Conservation (phyloP, 1,284 basidiomycete species). For the Ceratobasidium sp. region DNA sequence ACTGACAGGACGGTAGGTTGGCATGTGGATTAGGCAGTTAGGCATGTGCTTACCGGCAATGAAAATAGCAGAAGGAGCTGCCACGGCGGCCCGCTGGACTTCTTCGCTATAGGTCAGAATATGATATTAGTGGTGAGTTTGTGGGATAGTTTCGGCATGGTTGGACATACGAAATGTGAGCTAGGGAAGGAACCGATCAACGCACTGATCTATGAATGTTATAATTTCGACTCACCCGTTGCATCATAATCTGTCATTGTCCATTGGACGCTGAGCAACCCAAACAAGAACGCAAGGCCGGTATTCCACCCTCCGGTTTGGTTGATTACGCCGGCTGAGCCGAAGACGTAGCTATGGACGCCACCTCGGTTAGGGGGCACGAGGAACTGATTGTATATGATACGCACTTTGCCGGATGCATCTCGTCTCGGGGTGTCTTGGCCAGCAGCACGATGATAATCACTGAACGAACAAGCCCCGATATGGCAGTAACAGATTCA, state of each 20-base stretch:
- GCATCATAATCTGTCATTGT: conserved; percentile 59
- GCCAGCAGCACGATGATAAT: conserved; percentile 88
- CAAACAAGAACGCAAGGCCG: conserved; percentile 86
- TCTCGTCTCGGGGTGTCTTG: conserved; percentile 75
- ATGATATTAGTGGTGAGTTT: not conserved
- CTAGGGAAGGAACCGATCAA: conserved; percentile 47
- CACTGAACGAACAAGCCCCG: conserved; percentile 52
- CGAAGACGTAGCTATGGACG: conserved; percentile 76
- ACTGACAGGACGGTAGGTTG: conserved; percentile 53
- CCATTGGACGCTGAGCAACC: conserved; percentile 90
- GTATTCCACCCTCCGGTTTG: conserved; percentile 80
- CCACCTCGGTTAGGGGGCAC: not conserved
- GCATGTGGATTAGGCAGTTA: not conserved
- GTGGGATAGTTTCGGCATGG: not conserved
- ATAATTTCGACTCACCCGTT: conserved; percentile 20
- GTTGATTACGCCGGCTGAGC: conserved; percentile 69
- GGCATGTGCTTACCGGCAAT: conserved; percentile 65
- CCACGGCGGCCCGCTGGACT: conserved; percentile 85
- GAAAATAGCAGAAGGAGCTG: conserved; percentile 76
- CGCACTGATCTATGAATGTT: not conserved
- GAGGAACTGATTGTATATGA: not conserved
- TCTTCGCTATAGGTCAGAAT: conserved; percentile 63
- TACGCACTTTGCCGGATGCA: conserved; percentile 61
- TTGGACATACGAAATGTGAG: conserved; percentile 80
- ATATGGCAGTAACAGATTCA: not conserved